Base-by-base conservation (phyloP, 1,139 yeast species). In the Geotrichum bryndzae region DNA sequence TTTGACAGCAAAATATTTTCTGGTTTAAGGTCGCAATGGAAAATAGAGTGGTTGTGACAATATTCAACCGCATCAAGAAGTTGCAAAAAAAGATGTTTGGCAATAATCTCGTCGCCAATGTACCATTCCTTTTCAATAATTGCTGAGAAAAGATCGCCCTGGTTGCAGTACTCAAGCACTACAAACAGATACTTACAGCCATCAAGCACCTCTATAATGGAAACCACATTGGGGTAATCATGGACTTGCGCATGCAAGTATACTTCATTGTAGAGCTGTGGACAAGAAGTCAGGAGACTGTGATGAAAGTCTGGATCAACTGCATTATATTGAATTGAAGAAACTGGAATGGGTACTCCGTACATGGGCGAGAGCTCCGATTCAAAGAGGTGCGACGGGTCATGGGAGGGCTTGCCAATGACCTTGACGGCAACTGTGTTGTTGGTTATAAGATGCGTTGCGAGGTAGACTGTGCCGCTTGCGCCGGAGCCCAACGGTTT, bases 11-110 rank as follows among this genome's bases (percentile, higher is more conserved):
- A 78, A 56, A 91, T 82, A 72, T 91, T 91, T 74, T 91, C 97
- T 0, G 97, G 97, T 74, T 91, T 90, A 68, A 91, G 80, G 73
- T 91, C 97, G 74, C 97, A 91, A 72, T 91, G 97, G 70, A 82
- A 91, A 15, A 91, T 83, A 48, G 84, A 83, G 53, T 79, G 77
- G 13, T 80, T 76, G 68, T 87, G 90, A 70, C 96, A 88, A 73
- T 84, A 86, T 54, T 81, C 79, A 45, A 91, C 79, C 1, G 86
- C 96, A 64, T 87, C 90, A 23, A 90, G 77, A 57, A 91, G 76
- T 73, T 91, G 97, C 35, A 86, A 73, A 72, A 90, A 89, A 53
- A 88, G 89, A 61, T 82, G 81, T 70, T 87, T 88, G 77, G 88
- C 84, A 67, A 86, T 73, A 53, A 72, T 74, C 51, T 84, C 84